Evolutionary conservation across 2,329 filamentous ascomycete genomes (phyloP).

Genomic region (Grosmannia serpens): DNA sequence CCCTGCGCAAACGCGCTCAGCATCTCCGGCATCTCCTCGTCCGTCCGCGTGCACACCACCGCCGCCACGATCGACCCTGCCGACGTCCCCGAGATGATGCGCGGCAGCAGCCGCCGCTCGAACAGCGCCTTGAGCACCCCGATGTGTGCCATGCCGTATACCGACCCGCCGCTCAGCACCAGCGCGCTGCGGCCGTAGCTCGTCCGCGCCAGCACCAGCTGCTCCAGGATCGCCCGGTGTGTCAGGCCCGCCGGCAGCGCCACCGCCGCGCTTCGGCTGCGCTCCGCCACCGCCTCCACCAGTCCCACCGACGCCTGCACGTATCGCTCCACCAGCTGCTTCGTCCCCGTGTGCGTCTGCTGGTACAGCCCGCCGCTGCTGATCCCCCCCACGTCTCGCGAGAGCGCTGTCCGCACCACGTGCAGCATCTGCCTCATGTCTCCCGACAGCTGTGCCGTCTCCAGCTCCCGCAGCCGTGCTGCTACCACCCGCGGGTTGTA

Average conservation of each 20-base stretch:
- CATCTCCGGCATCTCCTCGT: slow-evolving; percentile 63
- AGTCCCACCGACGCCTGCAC: slow-evolving; percentile 69
- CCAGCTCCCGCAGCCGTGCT: slow-evolving; percentile 58
- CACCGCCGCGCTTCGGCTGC: slow-evolving; percentile 29
- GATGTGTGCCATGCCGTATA: slow-evolving; percentile 86
- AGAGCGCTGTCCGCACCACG: slow-evolving; percentile 67
- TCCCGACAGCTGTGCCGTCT: slow-evolving; percentile 58
- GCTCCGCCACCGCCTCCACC: slow-evolving; percentile 58
- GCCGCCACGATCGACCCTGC: slow-evolving; percentile 79
- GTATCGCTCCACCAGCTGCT: slow-evolving; percentile 75
- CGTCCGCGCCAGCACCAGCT: slow-evolving; percentile 60
- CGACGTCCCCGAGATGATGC: slow-evolving; percentile 79
- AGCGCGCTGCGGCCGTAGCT: slow-evolving; percentile 78
- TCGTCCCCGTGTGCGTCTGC: slow-evolving; percentile 77
- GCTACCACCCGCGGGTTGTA: slow-evolving; percentile 54
- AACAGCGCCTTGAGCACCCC: slow-evolving; percentile 76
- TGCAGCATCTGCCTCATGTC: slow-evolving; percentile 71
- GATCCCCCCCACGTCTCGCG: slow-evolving; percentile 76
- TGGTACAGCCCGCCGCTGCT: slow-evolving; percentile 72
- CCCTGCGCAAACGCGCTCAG: slow-evolving; percentile 63
- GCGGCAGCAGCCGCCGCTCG: slow-evolving; percentile 62
- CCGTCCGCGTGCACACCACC: slow-evolving; percentile 65
- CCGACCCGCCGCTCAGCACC: slow-evolving; percentile 73
- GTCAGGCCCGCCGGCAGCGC: slow-evolving; percentile 42
- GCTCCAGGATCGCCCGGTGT: slow-evolving; percentile 50